phyloP scores from a whole-genome alignment of 768 basidiomycete species.

The Serpula lacrymans region DNA sequence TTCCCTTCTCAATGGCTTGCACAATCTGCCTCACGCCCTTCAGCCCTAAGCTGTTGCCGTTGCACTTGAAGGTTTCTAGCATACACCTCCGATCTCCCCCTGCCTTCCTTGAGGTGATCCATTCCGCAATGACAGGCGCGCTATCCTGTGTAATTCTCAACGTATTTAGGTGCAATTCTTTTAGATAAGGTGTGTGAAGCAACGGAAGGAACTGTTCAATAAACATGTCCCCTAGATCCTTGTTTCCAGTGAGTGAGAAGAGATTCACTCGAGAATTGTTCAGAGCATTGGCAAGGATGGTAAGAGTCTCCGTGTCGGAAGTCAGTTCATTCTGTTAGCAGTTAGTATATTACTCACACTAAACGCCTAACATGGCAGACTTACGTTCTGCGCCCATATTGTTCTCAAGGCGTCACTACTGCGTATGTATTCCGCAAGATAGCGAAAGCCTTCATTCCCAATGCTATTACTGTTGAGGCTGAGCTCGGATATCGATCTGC shows the following conservation, averaged over 20 bases:
- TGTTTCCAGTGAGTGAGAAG: conserved; percentile 51
- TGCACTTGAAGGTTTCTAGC: conserved; percentile 49
- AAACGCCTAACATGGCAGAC: conserved; percentile 17
- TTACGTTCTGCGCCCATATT: conserved; percentile 55
- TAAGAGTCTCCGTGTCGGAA: conserved; percentile 32
- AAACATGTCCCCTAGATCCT: conserved; percentile 46
- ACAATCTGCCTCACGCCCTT: conserved; percentile 46
- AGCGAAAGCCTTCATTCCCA: conserved; percentile 49
- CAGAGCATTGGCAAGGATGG: conserved; percentile 44
- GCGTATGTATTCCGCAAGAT: conserved; percentile 49
- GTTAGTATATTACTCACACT: not conserved
- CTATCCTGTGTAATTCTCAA: conserved; percentile 43
- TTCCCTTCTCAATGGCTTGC: conserved; percentile 42
- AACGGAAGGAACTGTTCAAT: conserved; percentile 44
- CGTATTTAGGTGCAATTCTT: conserved; percentile 51
- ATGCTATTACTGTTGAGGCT: conserved; percentile 53
- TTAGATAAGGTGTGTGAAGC: conserved; percentile 44
- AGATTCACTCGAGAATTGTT: conserved; percentile 50
- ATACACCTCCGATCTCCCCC: conserved; percentile 34
- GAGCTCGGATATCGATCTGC: conserved; percentile 44
- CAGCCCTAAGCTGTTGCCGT: conserved; percentile 54
- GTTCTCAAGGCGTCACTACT: conserved; percentile 41
- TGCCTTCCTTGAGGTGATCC: conserved; percentile 39
- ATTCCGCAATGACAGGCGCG: conserved; percentile 42
- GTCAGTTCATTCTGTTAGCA: conserved; percentile 40